Base-by-base conservation (phyloP, 208 protist species). In the Ichthyophonus hoferi region DNA sequence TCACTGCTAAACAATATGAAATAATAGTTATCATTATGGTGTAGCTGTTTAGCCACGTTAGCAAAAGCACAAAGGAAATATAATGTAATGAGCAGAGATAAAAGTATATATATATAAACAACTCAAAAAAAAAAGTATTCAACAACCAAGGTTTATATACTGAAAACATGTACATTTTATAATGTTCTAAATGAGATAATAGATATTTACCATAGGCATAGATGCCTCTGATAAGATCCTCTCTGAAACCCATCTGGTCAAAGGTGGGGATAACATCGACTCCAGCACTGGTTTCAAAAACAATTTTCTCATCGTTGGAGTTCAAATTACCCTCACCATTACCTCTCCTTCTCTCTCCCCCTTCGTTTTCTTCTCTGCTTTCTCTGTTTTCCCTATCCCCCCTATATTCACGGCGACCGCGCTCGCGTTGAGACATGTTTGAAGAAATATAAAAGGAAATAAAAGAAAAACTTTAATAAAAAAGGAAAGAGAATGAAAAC, bases 231-330 rank as follows among this genome's bases (percentile, higher is more conserved):
- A 99, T 93, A 0, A 99, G 95, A 83, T 98, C 96, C 40, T 97
- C 96, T 91, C 97, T 96, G 24, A 99, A 96, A 37, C 96, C 95
- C 98, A 99, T 99, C 90, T 98, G 94, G 92, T 99, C 98, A 93
- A 99, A 99, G 39, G 93, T 94, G 17, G 94, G 89, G 79, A 98
- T 95, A 67, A 97, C 94, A 83, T 96, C 92, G 83, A 97, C 95
- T 37, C 82, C 86, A 0, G 31, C 37, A 34, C 43, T 81, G 14
- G 86, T 88, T 39, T 88, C 86, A 39, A 88, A 87, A 43, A 95
- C 94, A 92, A 96, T 95, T 87, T 97, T 92, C 91, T 97, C 96
- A 90, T 95, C 96, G 89, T 97, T 93, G 93, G 96, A 94, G 93
- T 97, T 95, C 91, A 95, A 87, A 14, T 86, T 50, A 43, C 3